These are phyloP conservation scores for Cadophora luteo-olivacea DNA, from an alignment of 2,329 filamentous ascomycete species.

Conservation along the genomic window DNA sequence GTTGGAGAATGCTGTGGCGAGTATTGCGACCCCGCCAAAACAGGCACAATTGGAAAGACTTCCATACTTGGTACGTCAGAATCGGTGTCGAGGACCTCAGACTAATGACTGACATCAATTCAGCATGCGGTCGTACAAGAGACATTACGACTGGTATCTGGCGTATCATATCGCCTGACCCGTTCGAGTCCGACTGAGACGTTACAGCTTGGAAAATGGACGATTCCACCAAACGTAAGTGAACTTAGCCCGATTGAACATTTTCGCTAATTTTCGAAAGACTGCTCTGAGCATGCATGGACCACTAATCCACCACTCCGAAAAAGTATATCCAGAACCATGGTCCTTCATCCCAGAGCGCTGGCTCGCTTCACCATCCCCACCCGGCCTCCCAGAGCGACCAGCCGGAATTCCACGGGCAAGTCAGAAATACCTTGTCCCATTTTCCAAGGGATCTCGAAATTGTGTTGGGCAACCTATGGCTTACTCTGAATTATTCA, in stretches of 20 bases:
- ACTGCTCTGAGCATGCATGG: slow-evolving; percentile 25
- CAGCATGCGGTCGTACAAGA: slow-evolving; percentile 25
- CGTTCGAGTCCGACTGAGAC: slow-evolving; percentile 28
- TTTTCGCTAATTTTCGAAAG: too few relatives aligned
- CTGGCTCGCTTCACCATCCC: slow-evolving; percentile 23
- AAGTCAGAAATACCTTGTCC: slow-evolving; percentile 25
- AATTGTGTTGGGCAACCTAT: slow-evolving; percentile 28
- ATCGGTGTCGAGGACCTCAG: neutral
- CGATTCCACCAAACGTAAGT: slow-evolving; percentile 26
- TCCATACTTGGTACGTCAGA: slow-evolving; percentile 45
- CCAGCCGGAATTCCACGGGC: slow-evolving; percentile 16
- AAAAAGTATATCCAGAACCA: slow-evolving; percentile 25
- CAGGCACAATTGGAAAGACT: slow-evolving; percentile 50
- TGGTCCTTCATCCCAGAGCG: slow-evolving; percentile 32
- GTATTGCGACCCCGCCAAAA: slow-evolving; percentile 30
- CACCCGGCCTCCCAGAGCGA: slow-evolving; percentile 8
- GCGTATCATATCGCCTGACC: slow-evolving; percentile 28
- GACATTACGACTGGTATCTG: slow-evolving; percentile 25
- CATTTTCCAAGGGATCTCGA: slow-evolving; percentile 28
- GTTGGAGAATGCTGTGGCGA: slow-evolving; percentile 38
- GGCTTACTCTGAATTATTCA: slow-evolving; percentile 25
- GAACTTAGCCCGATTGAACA: too few relatives aligned
- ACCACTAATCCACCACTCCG: slow-evolving; percentile 27
- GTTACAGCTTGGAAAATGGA: slow-evolving; percentile 23
- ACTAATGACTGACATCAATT: slow-evolving; percentile 13